Percentiles rank a stretch among this genome's conserved stretches.
These are phyloP conservation scores for Hanseniaspora osmophila DNA, from an alignment of 805 yeast genomes.

Conservation along the genomic window DNA sequence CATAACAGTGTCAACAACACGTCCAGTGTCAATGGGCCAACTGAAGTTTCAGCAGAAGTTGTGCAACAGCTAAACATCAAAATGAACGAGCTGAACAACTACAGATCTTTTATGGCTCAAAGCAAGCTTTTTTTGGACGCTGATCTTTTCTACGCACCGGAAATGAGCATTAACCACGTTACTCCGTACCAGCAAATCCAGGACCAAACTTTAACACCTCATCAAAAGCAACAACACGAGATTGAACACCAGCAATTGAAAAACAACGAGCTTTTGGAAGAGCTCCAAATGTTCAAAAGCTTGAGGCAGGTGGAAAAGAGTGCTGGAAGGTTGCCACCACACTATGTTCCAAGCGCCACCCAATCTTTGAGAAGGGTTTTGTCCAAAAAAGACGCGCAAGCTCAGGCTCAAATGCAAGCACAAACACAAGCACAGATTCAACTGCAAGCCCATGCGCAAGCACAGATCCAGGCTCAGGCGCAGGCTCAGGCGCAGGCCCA, in stretches of 20 bases:
- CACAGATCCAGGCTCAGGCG: conserved; percentile 2
- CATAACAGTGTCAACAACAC: background rate
- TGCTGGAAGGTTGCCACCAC: background rate
- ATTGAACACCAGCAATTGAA: conserved; percentile 4
- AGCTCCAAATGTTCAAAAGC: conserved; percentile 1
- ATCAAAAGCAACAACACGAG: conserved; percentile 3
- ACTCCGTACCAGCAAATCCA: conserved; percentile 5
- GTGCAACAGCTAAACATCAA: conserved; percentile 2
- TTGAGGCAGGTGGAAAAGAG: background rate
- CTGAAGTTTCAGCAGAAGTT: background rate
- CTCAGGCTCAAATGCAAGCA: conserved; percentile 3
- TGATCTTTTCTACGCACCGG: conserved; percentile 5
- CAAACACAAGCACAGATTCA: conserved; percentile 1
- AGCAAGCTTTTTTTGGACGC: conserved; percentile 5
- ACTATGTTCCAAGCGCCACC: background rate
- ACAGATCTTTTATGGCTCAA: conserved; percentile 5
- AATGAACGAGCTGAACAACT: conserved; percentile 5
- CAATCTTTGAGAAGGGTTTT: background rate
- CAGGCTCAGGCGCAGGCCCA: conserved; percentile 2
- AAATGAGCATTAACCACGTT: conserved; percentile 5
- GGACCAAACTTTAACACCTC: conserved; percentile 2
- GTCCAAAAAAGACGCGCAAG: conserved; percentile 1
- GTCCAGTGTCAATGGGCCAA: background rate
- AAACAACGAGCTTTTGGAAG: conserved; percentile 4
- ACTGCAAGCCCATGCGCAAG: conserved; percentile 1